Base-by-base conservation (phyloP, 768 basidiomycete genomes). In the Vararia minispora region DNA sequence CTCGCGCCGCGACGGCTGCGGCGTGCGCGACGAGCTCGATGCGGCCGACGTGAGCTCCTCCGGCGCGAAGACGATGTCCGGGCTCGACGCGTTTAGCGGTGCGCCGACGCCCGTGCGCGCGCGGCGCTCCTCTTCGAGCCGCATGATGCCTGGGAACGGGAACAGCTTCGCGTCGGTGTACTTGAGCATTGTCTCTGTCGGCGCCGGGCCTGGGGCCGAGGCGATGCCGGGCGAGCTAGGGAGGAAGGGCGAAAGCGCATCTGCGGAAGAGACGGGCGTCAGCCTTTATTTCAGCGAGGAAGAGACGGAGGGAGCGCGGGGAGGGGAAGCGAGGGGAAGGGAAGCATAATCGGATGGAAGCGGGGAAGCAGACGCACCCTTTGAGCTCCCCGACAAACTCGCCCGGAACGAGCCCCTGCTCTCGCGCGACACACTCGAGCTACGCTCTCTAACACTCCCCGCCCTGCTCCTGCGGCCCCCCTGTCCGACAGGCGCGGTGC, bases 141-240 rank as follows among this genome's bases (percentile, higher is more conserved):
- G 72, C 51, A 78, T 71, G 57, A 90, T 79, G 26, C 87, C 88
- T 18, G 87, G 88, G 69, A 94, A 91, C 1, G 91, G 88, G 58
- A 82, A 84, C 25, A 95, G 65, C 55, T 97, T 97, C 23, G 72
- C 56, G 47, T 76, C 73, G 45, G 76, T 75, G 58, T 83, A 92
- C 59, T 70, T 85, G 21, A 68, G 65, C 54, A 79, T 58, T 58
- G 88, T 86, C 22, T 72, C 71, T 11, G 74, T 68, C 20, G 82
- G 78, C 9, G 76, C 71, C 13, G 76, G 71, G 28, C 88, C 88
- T 26, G 90, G 73, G n/a, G 85, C 82, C 6, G 86, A 89, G 9
- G 72, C 69, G 26, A 71, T 74, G 31, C 70, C 65, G 41, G 75
- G 71, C 10, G 58, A 35, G 66, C 64, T 52, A 66, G 71, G 16